Evolutionary conservation across 441 rosid species (phyloP).

Genomic region (Geranium incanum): DNA sequence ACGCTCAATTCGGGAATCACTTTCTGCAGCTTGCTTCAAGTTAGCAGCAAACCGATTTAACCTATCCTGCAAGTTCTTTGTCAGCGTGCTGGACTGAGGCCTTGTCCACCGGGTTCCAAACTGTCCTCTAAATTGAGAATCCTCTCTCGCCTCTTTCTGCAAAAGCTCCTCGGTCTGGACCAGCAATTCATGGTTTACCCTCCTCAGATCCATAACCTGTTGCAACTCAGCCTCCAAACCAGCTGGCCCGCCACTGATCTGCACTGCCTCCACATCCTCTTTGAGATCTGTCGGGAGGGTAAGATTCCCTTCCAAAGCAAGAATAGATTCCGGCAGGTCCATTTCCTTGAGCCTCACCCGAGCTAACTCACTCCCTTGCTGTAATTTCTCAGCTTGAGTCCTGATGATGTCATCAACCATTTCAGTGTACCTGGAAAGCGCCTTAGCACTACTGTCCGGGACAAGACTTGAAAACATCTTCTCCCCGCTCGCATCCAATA

Average conservation of each 20-base stretch:
- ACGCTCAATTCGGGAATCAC: conserved; percentile 85
- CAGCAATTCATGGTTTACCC: conserved; percentile 84
- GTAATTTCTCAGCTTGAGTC: conserved; percentile 85
- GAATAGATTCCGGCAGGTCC: conserved; percentile 93
- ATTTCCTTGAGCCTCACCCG: conserved; percentile 93
- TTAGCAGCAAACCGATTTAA: conserved; percentile 81
- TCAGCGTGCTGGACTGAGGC: conserved; percentile 90
- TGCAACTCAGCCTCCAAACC: conserved; percentile 84
- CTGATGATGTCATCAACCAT: conserved; percentile 91
- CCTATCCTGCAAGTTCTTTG: conserved; percentile 89
- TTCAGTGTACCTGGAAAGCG: conserved; percentile 94
- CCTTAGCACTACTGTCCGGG: conserved; percentile 93
- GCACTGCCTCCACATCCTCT: conserved; percentile 91
- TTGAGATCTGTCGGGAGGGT: conserved; percentile 61
- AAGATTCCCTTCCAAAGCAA: conserved; percentile 70
- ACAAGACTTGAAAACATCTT: conserved; percentile 88
- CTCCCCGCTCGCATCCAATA: conserved; percentile 91
- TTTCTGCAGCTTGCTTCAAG: conserved; percentile 93
- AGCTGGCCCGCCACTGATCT: conserved; percentile 84
- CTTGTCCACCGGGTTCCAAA: conserved; percentile 97
- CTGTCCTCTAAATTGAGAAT: conserved; percentile 83
- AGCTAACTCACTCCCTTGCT: conserved; percentile 87
- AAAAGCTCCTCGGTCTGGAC: conserved; percentile 85
- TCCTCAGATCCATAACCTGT: conserved; percentile 80
- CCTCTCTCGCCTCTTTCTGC: conserved; percentile 92